These are phyloP conservation scores for Xylaria digitata DNA, from an alignment of 2,329 filamentous ascomycete species.

Conservation along the genomic window DNA sequence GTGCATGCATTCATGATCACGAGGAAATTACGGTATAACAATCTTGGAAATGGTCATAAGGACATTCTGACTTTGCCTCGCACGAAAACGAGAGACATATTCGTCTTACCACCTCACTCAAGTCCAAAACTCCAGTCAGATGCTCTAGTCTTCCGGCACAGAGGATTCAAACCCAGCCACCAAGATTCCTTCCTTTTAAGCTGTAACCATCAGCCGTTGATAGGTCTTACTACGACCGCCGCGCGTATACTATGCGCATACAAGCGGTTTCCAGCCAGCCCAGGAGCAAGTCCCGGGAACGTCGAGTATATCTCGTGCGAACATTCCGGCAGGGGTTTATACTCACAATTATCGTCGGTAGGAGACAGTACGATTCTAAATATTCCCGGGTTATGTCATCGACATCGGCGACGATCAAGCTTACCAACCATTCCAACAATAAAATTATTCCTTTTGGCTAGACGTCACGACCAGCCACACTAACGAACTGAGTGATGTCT, in stretches of 20 bases:
- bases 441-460: not conserved
- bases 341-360: not conserved
- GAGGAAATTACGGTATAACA: constrained; percentile 7
- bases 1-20: constrained; percentile 28
- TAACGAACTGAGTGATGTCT: not conserved
- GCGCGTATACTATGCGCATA: not conserved
- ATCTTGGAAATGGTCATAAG: constrained; percentile 1
- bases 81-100: constrained; percentile 6
- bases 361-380: not conserved
- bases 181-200: not conserved
- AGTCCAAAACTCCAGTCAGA: not conserved
- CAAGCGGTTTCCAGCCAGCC: not conserved
- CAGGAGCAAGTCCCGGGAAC: not conserved
- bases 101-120: constrained; percentile 6
- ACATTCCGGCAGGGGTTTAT: not conserved
- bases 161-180: not conserved
- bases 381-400: not conserved
- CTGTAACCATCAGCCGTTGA: not conserved
- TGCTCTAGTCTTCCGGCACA: constrained; percentile 1
- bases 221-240: not conserved
- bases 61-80: constrained; percentile 1
- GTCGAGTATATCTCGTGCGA: not conserved
- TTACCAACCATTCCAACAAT: not conserved
- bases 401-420: not conserved
- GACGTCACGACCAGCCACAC: not conserved